Base-by-base conservation (phyloP, 495 filamentous ascomycete genomes). In the Melanomma pulvis-pyrius region DNA sequence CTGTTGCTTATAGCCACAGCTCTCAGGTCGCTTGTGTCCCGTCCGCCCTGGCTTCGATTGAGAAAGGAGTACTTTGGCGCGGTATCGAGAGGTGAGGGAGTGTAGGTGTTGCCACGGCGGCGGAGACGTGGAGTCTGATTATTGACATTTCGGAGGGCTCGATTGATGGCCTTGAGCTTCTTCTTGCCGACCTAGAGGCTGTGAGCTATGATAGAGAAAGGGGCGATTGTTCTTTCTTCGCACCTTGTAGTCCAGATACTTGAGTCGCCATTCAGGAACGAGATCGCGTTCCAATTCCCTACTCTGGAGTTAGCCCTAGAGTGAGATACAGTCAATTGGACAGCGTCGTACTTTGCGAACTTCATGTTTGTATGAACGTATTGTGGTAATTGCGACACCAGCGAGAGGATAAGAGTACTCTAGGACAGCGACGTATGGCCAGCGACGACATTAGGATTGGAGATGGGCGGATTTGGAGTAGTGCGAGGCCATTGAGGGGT, bases 241-340 rank as follows among this genome's bases (percentile, higher is more conserved):
- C 49, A 86, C 88, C 82, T 92, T 96, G 81, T 97, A 97, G 78
- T 96, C 86, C 61, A 97, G 82, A 77, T 96, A 97, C 76, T 96
- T 96, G 67, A 84, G 86, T 69, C 89, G 85, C 92, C 92, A 97
- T 83, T 97, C 92, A 80, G 92, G 91, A 65, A 96, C 91, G 26
- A 90, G 84, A 62, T 94, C 89, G 74, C 88, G 86, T 55, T 97
- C 92, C 60, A 97, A 82, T 79, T 96, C 91, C 77, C 86, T 88
- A 44, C 15, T 12, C 2, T 24, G 3, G 21, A 28, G 48, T 50
- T 11, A 50, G 48, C 22, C 39, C 17, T 6, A 15, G 5, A 25
- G 15, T 25, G 34, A 7, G 48, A 12, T 50, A n/a, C 19, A 7
- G 2, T 25, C n/a, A 6, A 28, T 44, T 50, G 21, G 8, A 21